phyloP scores from a whole-genome alignment of 176 grass and related monocot species.

The Carex littledalei region DNA sequence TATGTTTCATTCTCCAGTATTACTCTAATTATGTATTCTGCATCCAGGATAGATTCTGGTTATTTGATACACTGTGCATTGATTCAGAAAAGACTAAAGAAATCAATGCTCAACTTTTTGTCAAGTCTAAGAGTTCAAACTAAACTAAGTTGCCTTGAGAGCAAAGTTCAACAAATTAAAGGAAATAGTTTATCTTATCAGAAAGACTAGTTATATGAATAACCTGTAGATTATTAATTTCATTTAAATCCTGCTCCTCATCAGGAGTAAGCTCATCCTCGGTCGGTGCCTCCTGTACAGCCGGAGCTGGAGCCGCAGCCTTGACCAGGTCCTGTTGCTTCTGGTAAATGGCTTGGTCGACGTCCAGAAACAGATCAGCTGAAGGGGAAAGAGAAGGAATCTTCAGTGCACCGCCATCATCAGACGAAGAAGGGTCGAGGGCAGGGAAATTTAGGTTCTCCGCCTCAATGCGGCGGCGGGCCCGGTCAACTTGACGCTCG shows the following conservation, averaged over 20 bases:
- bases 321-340: constrained; percentile 73
- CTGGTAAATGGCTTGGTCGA: constrained; percentile 70
- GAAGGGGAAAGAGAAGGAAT: constrained; percentile 13
- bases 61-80: background rate
- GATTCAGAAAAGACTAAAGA: background rate
- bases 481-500: constrained; percentile 55
- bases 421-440: constrained; percentile 38
- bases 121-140: background rate
- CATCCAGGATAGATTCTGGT: background rate
- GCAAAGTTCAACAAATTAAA: background rate
- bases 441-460: constrained; percentile 40
- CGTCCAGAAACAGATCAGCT: constrained; percentile 70
- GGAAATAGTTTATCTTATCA: background rate
- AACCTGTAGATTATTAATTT: constrained; percentile 32
- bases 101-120: background rate
- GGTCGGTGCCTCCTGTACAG: constrained; percentile 32
- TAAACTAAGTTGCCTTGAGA: background rate
- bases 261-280: constrained; percentile 61
- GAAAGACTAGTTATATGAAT: background rate
- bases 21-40: background rate
- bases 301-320: constrained; percentile 34
- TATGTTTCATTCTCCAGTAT: background rate
- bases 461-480: constrained; percentile 36
- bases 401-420: constrained; percentile 10
- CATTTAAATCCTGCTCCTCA: constrained; percentile 23